Conservation (phyloP, 495 filamentous ascomycete genomes). For the Penicillium bovifimosum region DNA sequence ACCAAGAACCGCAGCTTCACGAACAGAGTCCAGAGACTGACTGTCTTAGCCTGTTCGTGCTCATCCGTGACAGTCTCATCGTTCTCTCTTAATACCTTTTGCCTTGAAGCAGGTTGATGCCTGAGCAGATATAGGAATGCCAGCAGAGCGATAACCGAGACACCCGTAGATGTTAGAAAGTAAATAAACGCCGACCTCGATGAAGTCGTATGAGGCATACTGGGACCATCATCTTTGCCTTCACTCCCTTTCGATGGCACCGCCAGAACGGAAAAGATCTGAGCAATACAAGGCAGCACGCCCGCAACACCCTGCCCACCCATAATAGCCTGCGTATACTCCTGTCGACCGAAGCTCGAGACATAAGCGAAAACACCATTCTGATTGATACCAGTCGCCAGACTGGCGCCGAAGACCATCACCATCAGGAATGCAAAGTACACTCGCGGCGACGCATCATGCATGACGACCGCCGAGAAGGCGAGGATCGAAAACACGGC, state of each 20-base stretch:
- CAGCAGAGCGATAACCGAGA: constrained; percentile 51
- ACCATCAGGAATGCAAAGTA: constrained; percentile 81
- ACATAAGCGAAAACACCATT: constrained; percentile 94
- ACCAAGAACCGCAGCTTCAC: constrained; percentile 68
- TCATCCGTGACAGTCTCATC: constrained; percentile 14
- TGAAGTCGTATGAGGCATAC: constrained; percentile 28
- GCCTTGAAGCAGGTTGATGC: constrained; percentile 26
- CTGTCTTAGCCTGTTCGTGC: constrained; percentile 35
- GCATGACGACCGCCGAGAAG: constrained; percentile 66
- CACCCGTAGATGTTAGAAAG: constrained; percentile 78
- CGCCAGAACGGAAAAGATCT: constrained; percentile 72
- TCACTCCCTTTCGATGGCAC: constrained; percentile 38
- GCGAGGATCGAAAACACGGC: constrained; percentile 68
- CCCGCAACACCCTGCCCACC: constrained; percentile 88
- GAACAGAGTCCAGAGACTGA: constrained; percentile 63
- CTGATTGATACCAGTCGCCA: constrained; percentile 80
- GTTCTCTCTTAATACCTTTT: constrained; percentile 9
- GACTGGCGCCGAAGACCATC: constrained; percentile 73
- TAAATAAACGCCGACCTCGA: constrained; percentile 79
- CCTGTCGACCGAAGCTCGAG: constrained; percentile 70
- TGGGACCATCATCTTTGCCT: constrained; percentile 10
- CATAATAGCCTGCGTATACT: constrained; percentile 97
- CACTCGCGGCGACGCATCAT: constrained; percentile 47
- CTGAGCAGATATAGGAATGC: constrained; percentile 57
- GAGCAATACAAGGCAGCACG: constrained; percentile 81